Percentiles rank a stretch among this genome's conserved stretches.
Conservation (phyloP, 2,329 filamentous ascomycete genomes). For the Fusarium dimerum region DNA sequence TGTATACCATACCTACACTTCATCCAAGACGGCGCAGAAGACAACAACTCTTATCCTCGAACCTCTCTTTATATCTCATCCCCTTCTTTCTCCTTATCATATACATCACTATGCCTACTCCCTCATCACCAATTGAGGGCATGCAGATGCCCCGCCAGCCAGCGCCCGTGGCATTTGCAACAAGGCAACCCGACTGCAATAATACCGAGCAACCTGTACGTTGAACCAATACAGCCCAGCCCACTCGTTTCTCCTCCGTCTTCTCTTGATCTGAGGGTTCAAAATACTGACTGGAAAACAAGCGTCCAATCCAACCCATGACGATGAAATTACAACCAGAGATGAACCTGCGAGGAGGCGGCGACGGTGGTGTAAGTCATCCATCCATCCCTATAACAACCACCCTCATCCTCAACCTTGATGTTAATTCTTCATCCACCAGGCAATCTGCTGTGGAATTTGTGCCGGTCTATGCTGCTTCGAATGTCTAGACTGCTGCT, state of each 20-base stretch:
- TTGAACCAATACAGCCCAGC: background rate
- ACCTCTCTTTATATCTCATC: background rate
- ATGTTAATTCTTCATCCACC: constrained; percentile 1
- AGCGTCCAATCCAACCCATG: constrained; percentile 40
- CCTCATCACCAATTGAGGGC: constrained; percentile 5
- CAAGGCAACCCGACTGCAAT: constrained; percentile 14
- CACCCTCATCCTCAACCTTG: background rate
- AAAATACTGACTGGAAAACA: background rate
- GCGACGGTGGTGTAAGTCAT: constrained; percentile 37
- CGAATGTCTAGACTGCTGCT: constrained; percentile 37
- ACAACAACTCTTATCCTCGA: background rate
- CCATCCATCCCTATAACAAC: background rate
- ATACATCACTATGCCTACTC: constrained; percentile 18
- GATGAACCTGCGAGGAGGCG: constrained; percentile 36
- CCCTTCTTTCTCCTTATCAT: background rate
- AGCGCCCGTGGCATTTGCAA: constrained; percentile 31
- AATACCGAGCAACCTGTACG: constrained; percentile 40
- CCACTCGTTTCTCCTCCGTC: background rate
- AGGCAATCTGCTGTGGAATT: constrained; percentile 44
- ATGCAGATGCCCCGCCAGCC: constrained; percentile 37
- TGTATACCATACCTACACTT: too few relatives aligned
- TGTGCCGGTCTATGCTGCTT: constrained; percentile 43
- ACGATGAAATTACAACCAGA: constrained; percentile 27
- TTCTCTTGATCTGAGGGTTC: constrained; percentile 3
- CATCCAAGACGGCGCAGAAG: too few relatives aligned